phyloP scores from a whole-genome alignment of 73 alveolate genomes.

The Stentor coeruleus region DNA sequence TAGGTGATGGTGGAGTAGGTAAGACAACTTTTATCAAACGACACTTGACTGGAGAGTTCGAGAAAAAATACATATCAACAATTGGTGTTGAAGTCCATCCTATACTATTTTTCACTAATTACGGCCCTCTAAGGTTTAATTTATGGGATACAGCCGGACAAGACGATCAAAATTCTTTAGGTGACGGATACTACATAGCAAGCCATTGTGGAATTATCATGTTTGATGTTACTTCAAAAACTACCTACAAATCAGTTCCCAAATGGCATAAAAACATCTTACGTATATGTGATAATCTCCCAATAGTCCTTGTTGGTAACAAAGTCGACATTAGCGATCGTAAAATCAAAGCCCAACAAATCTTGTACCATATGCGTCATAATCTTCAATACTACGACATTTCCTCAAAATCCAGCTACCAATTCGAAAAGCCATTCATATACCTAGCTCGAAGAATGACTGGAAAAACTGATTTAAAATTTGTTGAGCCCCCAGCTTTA shows the following conservation, averaged over 20 bases:
- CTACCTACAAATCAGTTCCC: slow-evolving; percentile 94
- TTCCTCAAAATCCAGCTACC: slow-evolving; percentile 97
- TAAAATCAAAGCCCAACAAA: slow-evolving; percentile 94
- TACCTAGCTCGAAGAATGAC: slow-evolving; percentile 94
- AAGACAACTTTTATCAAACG: slow-evolving; percentile 75
- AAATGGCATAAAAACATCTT: slow-evolving; percentile 94
- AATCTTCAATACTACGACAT: slow-evolving; percentile 97
- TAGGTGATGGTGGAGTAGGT: slow-evolving; percentile 77
- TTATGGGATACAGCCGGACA: slow-evolving; percentile 95
- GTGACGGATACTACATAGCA: slow-evolving; percentile 43
- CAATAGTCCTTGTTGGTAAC: too few relatives aligned
- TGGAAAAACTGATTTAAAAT: too few relatives aligned
- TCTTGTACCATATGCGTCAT: slow-evolving; percentile 96
- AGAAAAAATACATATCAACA: slow-evolving; percentile 85
- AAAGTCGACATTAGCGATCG: slow-evolving; percentile 97
- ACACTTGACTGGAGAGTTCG: slow-evolving; percentile 86
- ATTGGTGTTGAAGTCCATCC: slow-evolving; percentile 95
- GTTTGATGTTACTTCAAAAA: slow-evolving; percentile 96
- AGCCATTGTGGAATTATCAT: slow-evolving; percentile 96
- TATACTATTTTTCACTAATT: slow-evolving; percentile 76
- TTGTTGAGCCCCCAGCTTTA: too few relatives aligned
- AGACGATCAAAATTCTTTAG: slow-evolving; percentile 70
- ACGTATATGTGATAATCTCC: slow-evolving; percentile 81
- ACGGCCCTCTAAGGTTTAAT: slow-evolving; percentile 66
- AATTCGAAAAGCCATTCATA: slow-evolving; percentile 99